A percentile compares a stretch with the other conserved stretches of the same genome.
Conservation (phyloP, 139 green algal genomes). For the Trebouxia sp. region DNA sequence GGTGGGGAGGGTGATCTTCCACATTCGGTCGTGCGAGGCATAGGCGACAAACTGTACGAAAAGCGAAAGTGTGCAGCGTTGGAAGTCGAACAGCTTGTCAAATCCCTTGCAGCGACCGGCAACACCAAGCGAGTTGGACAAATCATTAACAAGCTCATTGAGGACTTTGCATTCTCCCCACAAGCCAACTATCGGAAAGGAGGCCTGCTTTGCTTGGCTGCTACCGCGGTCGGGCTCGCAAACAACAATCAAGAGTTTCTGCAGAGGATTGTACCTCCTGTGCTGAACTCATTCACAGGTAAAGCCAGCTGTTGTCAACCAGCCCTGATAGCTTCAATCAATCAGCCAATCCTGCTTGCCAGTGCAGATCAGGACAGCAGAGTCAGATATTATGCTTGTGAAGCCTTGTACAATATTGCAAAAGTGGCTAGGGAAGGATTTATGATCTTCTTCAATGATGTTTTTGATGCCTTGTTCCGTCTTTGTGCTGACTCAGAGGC, state of each 20-base stretch:
- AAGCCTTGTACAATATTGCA: constrained; percentile 95
- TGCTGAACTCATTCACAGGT: constrained; percentile 81
- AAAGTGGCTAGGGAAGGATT: constrained; percentile 87
- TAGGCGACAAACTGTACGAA: constrained; percentile 88
- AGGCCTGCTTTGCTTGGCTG: constrained; percentile 91
- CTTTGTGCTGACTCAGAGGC: constrained; percentile 74
- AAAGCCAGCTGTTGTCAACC: not conserved
- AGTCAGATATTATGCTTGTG: constrained; percentile 95
- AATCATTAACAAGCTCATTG: constrained; percentile 76
- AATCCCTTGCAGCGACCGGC: constrained; percentile 35
- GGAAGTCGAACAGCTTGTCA: constrained; percentile 63
- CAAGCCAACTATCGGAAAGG: constrained; percentile 89
- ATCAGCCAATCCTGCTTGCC: not conserved
- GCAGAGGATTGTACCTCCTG: constrained; percentile 79
- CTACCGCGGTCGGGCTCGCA: constrained; percentile 85
- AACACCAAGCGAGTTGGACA: constrained; percentile 57
- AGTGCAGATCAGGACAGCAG: constrained; percentile 69
- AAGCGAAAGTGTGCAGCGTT: constrained; percentile 83
- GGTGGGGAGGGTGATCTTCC: constrained; percentile 3
- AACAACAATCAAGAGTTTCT: constrained; percentile 57
- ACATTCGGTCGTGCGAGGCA: constrained; percentile 4
- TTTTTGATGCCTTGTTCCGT: constrained; percentile 94
- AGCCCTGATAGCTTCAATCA: not conserved
- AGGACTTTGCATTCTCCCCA: constrained; percentile 44
- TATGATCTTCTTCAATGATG: constrained; percentile 86